Base-by-base conservation (phyloP, 306 rosid genomes). In the Cicer cuneatum region DNA sequence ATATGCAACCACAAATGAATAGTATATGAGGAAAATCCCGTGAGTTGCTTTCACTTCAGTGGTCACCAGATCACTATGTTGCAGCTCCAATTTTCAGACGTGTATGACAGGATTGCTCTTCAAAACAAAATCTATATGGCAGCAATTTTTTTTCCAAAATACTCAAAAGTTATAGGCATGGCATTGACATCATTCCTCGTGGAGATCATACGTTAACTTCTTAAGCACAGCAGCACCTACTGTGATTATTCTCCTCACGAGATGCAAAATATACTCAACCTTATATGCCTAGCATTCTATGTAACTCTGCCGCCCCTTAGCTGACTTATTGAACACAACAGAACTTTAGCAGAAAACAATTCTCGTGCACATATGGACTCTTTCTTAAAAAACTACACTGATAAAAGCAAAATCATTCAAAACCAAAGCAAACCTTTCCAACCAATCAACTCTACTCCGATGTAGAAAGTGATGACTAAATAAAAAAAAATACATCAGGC, bases 351-450 rank as follows among this genome's bases (percentile, higher is more conserved):
- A 72, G 80, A 65, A 79, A 80, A 14, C 41, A 76, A 53, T 37
- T 78, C 84, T 35, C 13, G 57, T 16, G 72, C 71, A 64, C 46
- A 62, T 38, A 53, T 35, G 62, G 40, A 71, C 67, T 74, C 72
- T 74, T 60, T 71, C 62, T 65, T 65, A 45, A 64, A 76, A 67
- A 74, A 40, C 73, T 3, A 77, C 41, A 68, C 68, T 42, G 68
- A 79, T 14, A 74, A 74, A 61, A 74, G 74, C 68, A 69, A 70
- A 60, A 52, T 78, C 43, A 14, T 43, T 72, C 60, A 82, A 77
- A 65, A 57, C 52, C 77, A 82, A 76, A 54, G 70, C 65, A 72
- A 75, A 72, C 65, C 73, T 57, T 77, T 76, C 78, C 79, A 80
- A 73, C 72, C 83, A 51, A 39, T 61, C 33, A 60, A 83, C n/a